These are phyloP conservation scores for Fermentozyma sake DNA, from an alignment of 1,139 yeast species.

Conservation along the genomic window DNA sequence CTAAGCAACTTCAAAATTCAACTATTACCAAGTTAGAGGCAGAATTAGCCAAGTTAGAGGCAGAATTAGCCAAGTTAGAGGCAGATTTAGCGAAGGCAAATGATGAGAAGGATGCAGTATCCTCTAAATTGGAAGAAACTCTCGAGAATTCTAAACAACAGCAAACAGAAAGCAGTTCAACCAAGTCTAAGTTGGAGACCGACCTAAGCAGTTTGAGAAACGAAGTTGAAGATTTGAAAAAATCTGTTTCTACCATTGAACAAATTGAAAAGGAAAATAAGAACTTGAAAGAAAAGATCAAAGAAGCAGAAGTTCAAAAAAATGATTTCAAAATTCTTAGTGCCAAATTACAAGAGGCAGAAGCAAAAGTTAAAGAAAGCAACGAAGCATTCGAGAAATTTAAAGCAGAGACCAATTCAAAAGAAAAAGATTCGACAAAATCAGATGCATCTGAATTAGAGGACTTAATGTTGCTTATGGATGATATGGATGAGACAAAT, in stretches of 20 bases:
- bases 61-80: slow-evolving; percentile 4
- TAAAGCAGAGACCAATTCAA: slow-evolving; percentile 26
- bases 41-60: slow-evolving; percentile 1
- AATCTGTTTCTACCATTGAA: slow-evolving; percentile 19
- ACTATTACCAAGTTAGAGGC: background rate
- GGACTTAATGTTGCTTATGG: slow-evolving; percentile 68
- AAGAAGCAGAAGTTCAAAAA: slow-evolving; percentile 2
- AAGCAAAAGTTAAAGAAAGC: slow-evolving; percentile 8
- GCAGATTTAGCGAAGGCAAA: too few species aligned
- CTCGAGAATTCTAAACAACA: background rate
- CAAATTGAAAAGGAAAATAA: slow-evolving; percentile 6
- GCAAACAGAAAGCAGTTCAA: slow-evolving; percentile 2
- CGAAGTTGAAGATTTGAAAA: background rate
- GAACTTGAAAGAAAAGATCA: slow-evolving; percentile 4
- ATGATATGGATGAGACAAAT: slow-evolving; percentile 70
- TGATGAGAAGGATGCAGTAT: too few species aligned
- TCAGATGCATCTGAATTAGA: slow-evolving; percentile 50
- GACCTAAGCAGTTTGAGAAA: slow-evolving; percentile 2
- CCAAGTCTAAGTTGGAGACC: slow-evolving; percentile 3
- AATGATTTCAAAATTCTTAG: slow-evolving; percentile 6
- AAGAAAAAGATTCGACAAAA: slow-evolving; percentile 8
- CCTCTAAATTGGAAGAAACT: background rate
- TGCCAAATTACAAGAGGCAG: slow-evolving; percentile 5
- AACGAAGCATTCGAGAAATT: slow-evolving; percentile 11
- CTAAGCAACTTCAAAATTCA: background rate